phyloP scores from a whole-genome alignment of 129 eudicot species.

The Deinandra increscens region DNA sequence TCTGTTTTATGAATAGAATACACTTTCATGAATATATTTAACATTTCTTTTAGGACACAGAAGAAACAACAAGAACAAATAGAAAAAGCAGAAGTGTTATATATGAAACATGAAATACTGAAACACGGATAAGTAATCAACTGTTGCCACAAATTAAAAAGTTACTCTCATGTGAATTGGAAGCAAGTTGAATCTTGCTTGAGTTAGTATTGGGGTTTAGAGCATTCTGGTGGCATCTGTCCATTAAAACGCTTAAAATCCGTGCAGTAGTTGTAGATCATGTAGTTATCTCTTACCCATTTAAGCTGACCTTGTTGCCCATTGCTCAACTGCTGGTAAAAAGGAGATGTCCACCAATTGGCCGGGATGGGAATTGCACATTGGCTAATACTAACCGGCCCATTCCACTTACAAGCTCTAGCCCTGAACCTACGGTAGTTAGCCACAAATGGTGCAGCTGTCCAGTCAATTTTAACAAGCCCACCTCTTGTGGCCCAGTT shows the following conservation, averaged over 20 bases:
- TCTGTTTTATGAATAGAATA: background rate
- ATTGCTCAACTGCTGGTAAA: conserved; percentile 33
- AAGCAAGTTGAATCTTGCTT: background rate
- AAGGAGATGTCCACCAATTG: conserved; percentile 59
- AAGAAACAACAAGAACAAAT: background rate
- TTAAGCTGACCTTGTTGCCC: conserved; percentile 42
- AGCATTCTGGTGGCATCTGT: conserved; percentile 59
- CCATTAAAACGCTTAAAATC: conserved; percentile 49
- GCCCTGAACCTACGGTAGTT: conserved; percentile 40
- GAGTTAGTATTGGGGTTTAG: conserved; percentile 38
- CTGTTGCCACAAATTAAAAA: background rate
- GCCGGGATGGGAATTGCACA: conserved; percentile 34
- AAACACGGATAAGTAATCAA: background rate
- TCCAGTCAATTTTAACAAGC: conserved; percentile 65
- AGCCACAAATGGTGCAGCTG: conserved; percentile 54
- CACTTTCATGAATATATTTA: background rate
- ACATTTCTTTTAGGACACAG: background rate
- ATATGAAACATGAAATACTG: background rate
- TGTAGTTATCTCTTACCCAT: conserved; percentile 47
- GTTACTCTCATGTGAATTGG: background rate
- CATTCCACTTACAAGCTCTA: conserved; percentile 55
- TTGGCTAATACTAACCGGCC: conserved; percentile 34
- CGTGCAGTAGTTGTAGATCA: conserved; percentile 64
- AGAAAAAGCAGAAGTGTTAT: background rate
- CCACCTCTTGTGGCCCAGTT: conserved; percentile 81